A percentile compares a stretch with the other conserved stretches of the same genome.
These are phyloP conservation scores for Rhizomucor miehei DNA, from an alignment of 371 early-diverging fungal species.

Conservation along the genomic window DNA sequence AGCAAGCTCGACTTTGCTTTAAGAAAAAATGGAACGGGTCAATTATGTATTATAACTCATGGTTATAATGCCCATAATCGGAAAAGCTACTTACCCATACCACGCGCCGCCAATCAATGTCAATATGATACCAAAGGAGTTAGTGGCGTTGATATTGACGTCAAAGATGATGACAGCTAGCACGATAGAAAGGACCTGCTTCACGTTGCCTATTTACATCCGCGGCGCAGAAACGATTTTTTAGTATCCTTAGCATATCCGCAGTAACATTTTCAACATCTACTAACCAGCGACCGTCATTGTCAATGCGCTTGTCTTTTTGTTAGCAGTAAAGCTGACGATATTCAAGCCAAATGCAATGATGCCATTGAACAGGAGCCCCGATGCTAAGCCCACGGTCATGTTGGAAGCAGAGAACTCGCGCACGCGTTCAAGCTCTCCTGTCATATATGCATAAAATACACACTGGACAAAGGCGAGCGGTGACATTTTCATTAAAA, in stretches of 20 bases:
- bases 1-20: slow-evolving; percentile 11
- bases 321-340: slow-evolving; percentile 83
- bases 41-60: background rate
- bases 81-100: slow-evolving; percentile 49
- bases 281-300: slow-evolving; percentile 81
- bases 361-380: slow-evolving; percentile 71
- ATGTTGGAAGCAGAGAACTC: slow-evolving; percentile 48
- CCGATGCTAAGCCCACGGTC: slow-evolving; percentile 44
- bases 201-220: slow-evolving; percentile 68
- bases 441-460: slow-evolving; percentile 61
- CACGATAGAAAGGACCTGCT: slow-evolving; percentile 81
- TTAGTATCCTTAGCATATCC: background rate
- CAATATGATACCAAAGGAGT: slow-evolving; percentile 72
- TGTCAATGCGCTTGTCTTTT: slow-evolving; percentile 79
- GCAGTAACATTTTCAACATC: no score
- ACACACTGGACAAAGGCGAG: slow-evolving; percentile 77
- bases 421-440: slow-evolving; percentile 61
- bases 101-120: slow-evolving; percentile 78
- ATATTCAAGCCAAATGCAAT: slow-evolving; percentile 85
- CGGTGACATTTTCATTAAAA: slow-evolving; percentile 80
- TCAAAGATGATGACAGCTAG: slow-evolving; percentile 76
- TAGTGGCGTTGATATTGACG: slow-evolving; percentile 60
- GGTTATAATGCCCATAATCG: background rate
- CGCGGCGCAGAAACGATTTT: background rate
- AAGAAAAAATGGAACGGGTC: background rate